Evolutionary conservation across 768 basidiomycete genomes (phyloP).

Genomic region (Termitomyces sp.): DNA sequence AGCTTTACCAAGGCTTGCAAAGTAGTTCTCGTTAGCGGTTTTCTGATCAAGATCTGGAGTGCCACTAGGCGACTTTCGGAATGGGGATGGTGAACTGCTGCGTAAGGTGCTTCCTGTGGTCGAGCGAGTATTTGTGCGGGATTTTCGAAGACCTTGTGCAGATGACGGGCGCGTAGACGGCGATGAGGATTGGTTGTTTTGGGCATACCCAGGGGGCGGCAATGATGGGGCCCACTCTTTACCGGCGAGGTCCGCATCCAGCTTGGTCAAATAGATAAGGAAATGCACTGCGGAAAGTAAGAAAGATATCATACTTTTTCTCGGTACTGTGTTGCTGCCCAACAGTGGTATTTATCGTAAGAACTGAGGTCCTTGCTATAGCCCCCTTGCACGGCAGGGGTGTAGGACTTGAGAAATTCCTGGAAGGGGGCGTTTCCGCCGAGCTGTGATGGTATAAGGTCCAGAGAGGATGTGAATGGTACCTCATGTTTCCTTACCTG

Average conservation of each 20-base stretch:
- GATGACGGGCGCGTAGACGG: constrained; percentile 59
- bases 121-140: constrained; percentile 64
- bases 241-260: constrained; percentile 72
- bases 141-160: constrained; percentile 83
- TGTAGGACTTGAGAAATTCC: constrained; percentile 70
- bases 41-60: constrained; percentile 58
- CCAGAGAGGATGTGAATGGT: neutral
- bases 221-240: constrained; percentile 75
- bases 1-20: constrained; percentile 73
- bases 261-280: constrained; percentile 40
- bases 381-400: constrained; percentile 61
- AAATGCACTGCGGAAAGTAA: neutral
- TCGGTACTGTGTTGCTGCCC: constrained; percentile 92
- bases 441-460: constrained; percentile 37
- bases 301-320: constrained; percentile 64
- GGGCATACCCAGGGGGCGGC: constrained; percentile 48
- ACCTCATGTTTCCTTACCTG: constrained; percentile 43
- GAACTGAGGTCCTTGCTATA: constrained; percentile 56
- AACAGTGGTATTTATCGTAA: constrained; percentile 83
- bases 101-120: constrained; percentile 40
- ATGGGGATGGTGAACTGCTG: constrained; percentile 50
- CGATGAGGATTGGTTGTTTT: constrained; percentile 34
- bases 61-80: constrained; percentile 38
- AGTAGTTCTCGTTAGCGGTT: constrained; percentile 81
- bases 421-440: constrained; percentile 87